Conservation (phyloP, 2,329 filamentous ascomycete genomes). For the Colletotrichum orchidophilum region DNA sequence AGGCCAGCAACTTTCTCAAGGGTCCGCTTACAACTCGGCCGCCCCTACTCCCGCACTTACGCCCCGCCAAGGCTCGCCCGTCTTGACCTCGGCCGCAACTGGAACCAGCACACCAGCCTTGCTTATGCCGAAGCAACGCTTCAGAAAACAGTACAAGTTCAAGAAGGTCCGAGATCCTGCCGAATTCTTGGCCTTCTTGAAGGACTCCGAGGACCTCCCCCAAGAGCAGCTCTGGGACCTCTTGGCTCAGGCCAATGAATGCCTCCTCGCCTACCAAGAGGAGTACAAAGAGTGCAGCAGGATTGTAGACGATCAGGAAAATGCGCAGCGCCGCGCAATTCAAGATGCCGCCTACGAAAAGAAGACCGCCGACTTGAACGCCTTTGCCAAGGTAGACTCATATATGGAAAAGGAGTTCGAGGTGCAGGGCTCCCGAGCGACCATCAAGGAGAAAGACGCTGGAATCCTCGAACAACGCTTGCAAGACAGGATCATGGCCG, state of each 20-base stretch:
- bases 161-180: constrained; percentile 61
- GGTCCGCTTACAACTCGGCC: constrained; percentile 39
- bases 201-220: constrained; percentile 60
- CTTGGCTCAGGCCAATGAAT: constrained; percentile 55
- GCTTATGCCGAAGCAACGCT: constrained; percentile 42
- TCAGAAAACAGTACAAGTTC: constrained; percentile 51
- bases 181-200: constrained; percentile 57
- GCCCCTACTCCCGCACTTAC: constrained; percentile 50
- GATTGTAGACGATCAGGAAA: constrained; percentile 66
- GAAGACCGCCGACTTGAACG: constrained; percentile 52
- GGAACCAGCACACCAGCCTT: constrained; percentile 46
- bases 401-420: constrained; percentile 62
- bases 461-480: constrained; percentile 52
- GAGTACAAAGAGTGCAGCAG: constrained; percentile 63
- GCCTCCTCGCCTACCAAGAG: constrained; percentile 60
- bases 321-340: constrained; percentile 59
- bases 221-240: constrained; percentile 55
- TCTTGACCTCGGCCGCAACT: constrained; percentile 37
- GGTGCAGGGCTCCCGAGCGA: constrained; percentile 61
- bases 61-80: constrained; percentile 50
- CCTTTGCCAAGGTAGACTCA: constrained; percentile 47
- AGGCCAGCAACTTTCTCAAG: constrained; percentile 20
- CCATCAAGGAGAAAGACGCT: constrained; percentile 46
- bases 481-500: constrained; percentile 68
- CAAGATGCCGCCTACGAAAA: constrained; percentile 59